Conservation (phyloP, 176 grass and related monocot species). For the Eragrostis curvula region DNA sequence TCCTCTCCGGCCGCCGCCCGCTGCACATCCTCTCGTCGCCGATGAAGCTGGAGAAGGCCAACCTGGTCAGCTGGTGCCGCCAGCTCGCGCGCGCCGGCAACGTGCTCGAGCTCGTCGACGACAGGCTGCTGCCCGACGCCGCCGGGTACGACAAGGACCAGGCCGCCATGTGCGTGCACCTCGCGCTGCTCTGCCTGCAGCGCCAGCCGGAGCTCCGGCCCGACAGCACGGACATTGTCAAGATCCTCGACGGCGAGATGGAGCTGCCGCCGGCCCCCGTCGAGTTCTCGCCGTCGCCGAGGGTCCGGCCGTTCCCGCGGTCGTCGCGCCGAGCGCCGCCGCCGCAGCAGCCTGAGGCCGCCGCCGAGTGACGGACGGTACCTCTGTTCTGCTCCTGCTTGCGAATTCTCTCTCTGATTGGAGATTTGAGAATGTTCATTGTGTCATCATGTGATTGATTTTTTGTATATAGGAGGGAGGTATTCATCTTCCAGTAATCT, state of each 20-base stretch:
- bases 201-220: constrained; percentile 73
- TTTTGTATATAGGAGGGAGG: constrained; percentile 16
- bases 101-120: constrained; percentile 83
- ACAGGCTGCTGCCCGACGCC: constrained; percentile 47
- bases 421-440: background rate
- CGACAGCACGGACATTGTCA: constrained; percentile 78
- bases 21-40: constrained; percentile 89
- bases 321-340: constrained; percentile 42
- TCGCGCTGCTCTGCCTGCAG: constrained; percentile 91
- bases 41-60: constrained; percentile 92
- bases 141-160: constrained; percentile 63
- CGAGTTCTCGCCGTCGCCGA: constrained; percentile 74
- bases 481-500: constrained; percentile 5
- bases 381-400: background rate
- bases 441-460: background rate
- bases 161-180: constrained; percentile 66
- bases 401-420: background rate
- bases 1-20: constrained; percentile 79
- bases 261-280: constrained; percentile 62
- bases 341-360: constrained; percentile 37
- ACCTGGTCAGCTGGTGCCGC: constrained; percentile 90
- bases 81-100: constrained; percentile 74
- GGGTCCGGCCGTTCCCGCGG: constrained; percentile 42
- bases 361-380: constrained; percentile 27
- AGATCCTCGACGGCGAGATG: constrained; percentile 88